Percentiles rank a stretch among this genome's conserved stretches.
phyloP scores from a whole-genome alignment of 2,329 filamentous ascomycete genomes.

The Tricladium varicosporioides region DNA sequence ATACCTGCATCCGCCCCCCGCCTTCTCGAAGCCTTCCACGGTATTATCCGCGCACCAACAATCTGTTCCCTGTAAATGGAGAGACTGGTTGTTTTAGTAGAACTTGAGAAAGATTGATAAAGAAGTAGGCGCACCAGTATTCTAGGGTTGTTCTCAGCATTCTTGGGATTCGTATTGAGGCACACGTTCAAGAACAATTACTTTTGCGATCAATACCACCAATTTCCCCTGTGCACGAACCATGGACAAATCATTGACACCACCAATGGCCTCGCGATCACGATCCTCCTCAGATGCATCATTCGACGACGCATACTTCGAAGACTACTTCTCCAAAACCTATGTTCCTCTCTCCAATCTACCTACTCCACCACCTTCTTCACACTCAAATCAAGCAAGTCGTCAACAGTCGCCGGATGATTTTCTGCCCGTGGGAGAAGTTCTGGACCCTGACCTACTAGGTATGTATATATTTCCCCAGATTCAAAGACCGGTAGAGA shows the following conservation, averaged over 20 bases:
- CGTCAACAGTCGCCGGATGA: slow-evolving; percentile 18
- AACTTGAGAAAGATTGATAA: slow-evolving; percentile 7
- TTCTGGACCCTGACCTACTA: slow-evolving; percentile 28
- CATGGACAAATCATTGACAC: slow-evolving; percentile 20
- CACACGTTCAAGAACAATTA: too few species aligned
- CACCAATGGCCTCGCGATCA: slow-evolving; percentile 26
- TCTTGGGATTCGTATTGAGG: background rate
- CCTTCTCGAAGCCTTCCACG: slow-evolving; percentile 1
- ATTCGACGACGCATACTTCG: slow-evolving; percentile 38
- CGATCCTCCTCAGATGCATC: slow-evolving; percentile 28
- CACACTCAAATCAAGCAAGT: slow-evolving; percentile 22
- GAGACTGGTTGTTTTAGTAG: background rate
- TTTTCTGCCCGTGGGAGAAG: slow-evolving; percentile 24
- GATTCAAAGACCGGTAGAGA: slow-evolving; percentile 5
- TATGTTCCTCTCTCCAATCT: slow-evolving; percentile 67
- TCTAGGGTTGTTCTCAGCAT: background rate
- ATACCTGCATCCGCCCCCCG: background rate
- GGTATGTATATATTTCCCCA: slow-evolving; percentile 28
- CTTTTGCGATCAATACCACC: too few species aligned
- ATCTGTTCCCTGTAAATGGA: slow-evolving; percentile 3
- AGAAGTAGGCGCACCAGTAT: background rate
- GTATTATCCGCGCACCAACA: slow-evolving; percentile 1
- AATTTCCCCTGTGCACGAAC: background rate
- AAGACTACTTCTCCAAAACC: slow-evolving; percentile 53
- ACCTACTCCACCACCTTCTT: slow-evolving; percentile 62